Base-by-base conservation (phyloP, 116 monocot genomes). In the Iris pallida region DNA sequence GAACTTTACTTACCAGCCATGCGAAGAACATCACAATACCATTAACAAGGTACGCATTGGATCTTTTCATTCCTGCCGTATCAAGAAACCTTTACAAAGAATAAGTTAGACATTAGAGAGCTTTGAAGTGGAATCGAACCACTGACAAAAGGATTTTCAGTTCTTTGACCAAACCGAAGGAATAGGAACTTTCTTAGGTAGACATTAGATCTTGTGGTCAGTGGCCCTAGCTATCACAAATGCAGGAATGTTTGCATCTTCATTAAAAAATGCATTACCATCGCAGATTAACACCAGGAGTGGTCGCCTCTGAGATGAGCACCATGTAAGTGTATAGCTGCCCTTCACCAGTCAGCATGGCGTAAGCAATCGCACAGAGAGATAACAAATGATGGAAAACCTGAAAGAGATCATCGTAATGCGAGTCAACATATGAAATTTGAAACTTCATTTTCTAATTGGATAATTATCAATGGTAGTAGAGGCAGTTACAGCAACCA, bases 281-380 rank as follows among this genome's bases (percentile, higher is more conserved):
- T 76, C 84, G 72, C 47, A 84, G 44, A 53, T 84, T 77, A 55
- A 84, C 73, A 16, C 61, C 76, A 9, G 84, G 84, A 2, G 84
- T 80, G 11, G 84, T 84, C 20, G 73, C 73, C 64, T 89, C 89
- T 14, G 86, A 88, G 30, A 95, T 85, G 16, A 95, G 84, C 48
- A 85, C 81, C 85, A 88, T 81, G 67, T 74, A 91, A 47, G 83
- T 79, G 49, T 83, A 95, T 51, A 95, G 55, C 66, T 91, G 95
- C 7, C 80, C 95, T 73, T 95, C 88, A 53, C 86, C 75, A 40
- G 81, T 80, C 20, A 91, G 66, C 77, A 91, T 81, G 43, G 91
- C 55, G 59, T 95, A 95, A 1, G 82, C 59, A 73, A 95, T 69
- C 13, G 88, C 76, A 68, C 81, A 48, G 11, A 81, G 0, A 8